Evolutionary conservation across 306 rosid genomes (phyloP), one percentile per base, ranked within the genome.

Genomic region (Fragaria iinumae): DNA sequence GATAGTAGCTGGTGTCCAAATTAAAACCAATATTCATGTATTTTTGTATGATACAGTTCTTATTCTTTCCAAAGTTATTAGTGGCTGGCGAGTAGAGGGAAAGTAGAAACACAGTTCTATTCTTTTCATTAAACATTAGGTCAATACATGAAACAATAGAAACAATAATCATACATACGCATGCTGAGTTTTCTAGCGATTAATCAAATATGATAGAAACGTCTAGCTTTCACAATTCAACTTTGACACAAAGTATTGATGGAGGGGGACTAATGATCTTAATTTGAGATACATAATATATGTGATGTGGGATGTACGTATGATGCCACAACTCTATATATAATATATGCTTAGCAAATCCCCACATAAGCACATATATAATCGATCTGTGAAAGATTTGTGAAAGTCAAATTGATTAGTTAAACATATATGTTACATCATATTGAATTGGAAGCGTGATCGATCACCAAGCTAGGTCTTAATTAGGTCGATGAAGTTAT

Each of bases 101-200:
- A 11, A 11, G 4, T 47, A 11, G 14, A 47, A 43, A 41, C 45
- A 41, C 12, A 41, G 2, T 66, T 45, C 32, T 25, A 14, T 48
- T 4, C 2, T 16, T 8, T 70, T 48, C 34, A 62, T 62, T 13
- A 4, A 12, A 17, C 20, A 13, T 62, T 62, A 72, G 80, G 76
- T 75, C 72, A 69, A 80, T 79, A 67, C 76, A 63, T 80, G 65
- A 55, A 57, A 45, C 11, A 57, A 80, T n/a, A 9, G 16, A 21
- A 36, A 65, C 0, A 45, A 11, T 47, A 47, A 47, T 47, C 50
- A 11, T 47, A 47, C 50, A 23, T 56, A 68, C 47, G 80, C 84
- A 39, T 69, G 84, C 80, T 29, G 41, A 27, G 34, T 74, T 56
- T 57, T 55, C 34, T 68, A 66, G 56, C 55, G 57, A 57, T 57